Percentiles rank a stretch among this genome's conserved stretches.
Evolutionary conservation across 306 rosid genomes (phyloP).

Genomic region (Vicia villosa): DNA sequence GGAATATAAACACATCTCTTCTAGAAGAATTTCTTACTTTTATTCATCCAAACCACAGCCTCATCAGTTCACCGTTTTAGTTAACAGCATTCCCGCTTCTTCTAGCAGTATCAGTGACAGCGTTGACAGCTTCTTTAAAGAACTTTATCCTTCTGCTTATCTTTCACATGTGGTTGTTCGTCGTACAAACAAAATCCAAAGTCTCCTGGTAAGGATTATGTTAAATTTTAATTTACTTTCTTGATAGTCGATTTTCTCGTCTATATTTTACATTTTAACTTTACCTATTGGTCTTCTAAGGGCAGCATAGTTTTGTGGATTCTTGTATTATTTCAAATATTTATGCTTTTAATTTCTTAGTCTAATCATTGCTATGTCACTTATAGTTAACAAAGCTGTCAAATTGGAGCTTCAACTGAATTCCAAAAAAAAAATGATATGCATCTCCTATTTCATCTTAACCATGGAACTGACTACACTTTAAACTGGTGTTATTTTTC

Average conservation of each 20-base stretch:
- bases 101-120: constrained; percentile 60
- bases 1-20: constrained; percentile 78
- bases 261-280: constrained; percentile 8
- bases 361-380: no score
- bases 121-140: constrained; percentile 69
- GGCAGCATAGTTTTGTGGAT: not conserved
- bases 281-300: not conserved
- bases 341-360: not conserved
- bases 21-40: constrained; percentile 73
- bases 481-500: no score
- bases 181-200: constrained; percentile 59
- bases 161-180: constrained; percentile 72
- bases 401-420: no score
- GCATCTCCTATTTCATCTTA: no score
- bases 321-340: not conserved
- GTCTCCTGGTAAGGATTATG: constrained; percentile 63
- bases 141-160: constrained; percentile 77
- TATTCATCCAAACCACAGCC: constrained; percentile 82
- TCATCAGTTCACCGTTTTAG: constrained; percentile 87
- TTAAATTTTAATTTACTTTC: constrained; percentile 29
- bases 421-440: no score
- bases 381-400: no score
- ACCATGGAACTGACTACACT: no score
- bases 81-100: constrained; percentile 69
- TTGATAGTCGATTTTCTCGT: constrained; percentile 22